These are phyloP conservation scores for Datisca glomerata DNA, from an alignment of 306 rosid genomes.

Conservation along the genomic window DNA sequence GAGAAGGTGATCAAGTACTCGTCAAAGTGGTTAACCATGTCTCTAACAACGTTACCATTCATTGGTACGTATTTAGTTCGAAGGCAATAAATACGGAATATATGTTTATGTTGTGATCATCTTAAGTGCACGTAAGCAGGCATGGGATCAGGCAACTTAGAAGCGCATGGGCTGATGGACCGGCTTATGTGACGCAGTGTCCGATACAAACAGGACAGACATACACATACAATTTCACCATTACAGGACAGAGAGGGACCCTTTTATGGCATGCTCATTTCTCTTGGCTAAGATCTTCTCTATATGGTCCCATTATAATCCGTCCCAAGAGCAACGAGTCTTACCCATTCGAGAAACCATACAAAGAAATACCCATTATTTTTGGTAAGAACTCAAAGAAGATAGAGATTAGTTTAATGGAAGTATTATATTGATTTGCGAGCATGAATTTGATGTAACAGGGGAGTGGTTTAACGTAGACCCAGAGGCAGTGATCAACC, in stretches of 20 bases:
- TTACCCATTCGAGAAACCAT: conserved; percentile 63
- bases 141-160: conserved; percentile 60
- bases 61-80: conserved; percentile 51
- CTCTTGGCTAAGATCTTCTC: conserved; percentile 65
- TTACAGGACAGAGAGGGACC: conserved; percentile 71
- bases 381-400: conserved; percentile 58
- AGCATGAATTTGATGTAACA: conserved; percentile 25
- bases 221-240: conserved; percentile 61
- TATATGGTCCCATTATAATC: conserved; percentile 69
- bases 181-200: conserved; percentile 80
- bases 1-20: conserved; percentile 68
- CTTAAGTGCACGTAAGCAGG: conserved; percentile 29
- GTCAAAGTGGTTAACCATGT: conserved; percentile 56
- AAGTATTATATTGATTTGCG: too few species aligned
- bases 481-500: conserved; percentile 61
- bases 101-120: neutral
- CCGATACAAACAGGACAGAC: conserved; percentile 59
- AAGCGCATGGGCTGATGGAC: conserved; percentile 81
- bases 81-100: neutral
- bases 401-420: too few species aligned
- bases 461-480: conserved; percentile 89
- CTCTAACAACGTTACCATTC: conserved; percentile 53
- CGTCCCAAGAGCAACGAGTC: conserved; percentile 53
- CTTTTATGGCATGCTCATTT: conserved; percentile 77
- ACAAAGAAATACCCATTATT: conserved; percentile 53